Conservation (phyloP, 495 filamentous ascomycete genomes). For the Tetracladium setigerum region DNA sequence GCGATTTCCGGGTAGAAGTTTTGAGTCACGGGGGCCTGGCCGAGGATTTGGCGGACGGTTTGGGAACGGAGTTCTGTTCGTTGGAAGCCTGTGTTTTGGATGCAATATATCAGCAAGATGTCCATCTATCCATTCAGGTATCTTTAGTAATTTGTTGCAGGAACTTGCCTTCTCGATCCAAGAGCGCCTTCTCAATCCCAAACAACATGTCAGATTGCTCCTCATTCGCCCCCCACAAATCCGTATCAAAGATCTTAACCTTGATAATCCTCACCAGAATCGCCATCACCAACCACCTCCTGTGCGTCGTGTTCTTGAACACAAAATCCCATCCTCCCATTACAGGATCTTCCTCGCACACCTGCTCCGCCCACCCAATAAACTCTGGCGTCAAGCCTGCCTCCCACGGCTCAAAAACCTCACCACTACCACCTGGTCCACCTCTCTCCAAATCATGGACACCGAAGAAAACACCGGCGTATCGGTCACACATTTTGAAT, state of each 20-base stretch:
- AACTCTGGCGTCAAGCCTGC: conserved; percentile 10
- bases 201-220: conserved; percentile 24
- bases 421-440: not conserved
- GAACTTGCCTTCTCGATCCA: conserved; percentile 32
- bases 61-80: conserved; percentile 31
- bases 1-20: conserved; percentile 36
- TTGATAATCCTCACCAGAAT: conserved; percentile 35
- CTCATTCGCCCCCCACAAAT: conserved; percentile 34
- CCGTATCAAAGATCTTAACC: conserved; percentile 32
- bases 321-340: conserved; percentile 34
- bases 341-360: conserved; percentile 11
- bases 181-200: conserved; percentile 24
- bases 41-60: conserved; percentile 22
- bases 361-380: conserved; percentile 9
- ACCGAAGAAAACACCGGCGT: conserved; percentile 4
- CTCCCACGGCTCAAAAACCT: conserved; percentile 12
- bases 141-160: not conserved
- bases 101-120: not conserved
- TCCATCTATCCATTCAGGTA: not conserved
- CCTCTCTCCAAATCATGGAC: conserved; percentile 8
- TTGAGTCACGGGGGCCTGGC: conserved; percentile 23
- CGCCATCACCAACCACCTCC: conserved; percentile 33
- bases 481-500: not conserved
- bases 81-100: conserved; percentile 26
- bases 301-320: conserved; percentile 23